Conservation (phyloP, 148 eudicot species). For the Camellia japonica region DNA sequence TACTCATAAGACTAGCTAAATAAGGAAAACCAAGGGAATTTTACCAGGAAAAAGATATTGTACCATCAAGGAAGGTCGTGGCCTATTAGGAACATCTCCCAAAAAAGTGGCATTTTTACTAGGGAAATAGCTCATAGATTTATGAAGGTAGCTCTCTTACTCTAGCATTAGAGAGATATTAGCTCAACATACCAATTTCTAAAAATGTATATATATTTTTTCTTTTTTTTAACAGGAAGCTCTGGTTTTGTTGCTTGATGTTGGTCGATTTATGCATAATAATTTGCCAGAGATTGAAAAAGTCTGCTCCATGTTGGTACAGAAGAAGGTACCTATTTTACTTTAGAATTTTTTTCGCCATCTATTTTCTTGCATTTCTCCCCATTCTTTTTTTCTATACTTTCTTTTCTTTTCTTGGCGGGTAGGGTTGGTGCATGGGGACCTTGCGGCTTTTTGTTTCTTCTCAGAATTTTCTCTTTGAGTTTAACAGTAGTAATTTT, state of each 20-base stretch:
- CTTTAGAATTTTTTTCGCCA: conserved; percentile 5
- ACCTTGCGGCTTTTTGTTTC: neutral
- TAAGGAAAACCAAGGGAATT: neutral
- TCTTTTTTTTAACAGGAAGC: conserved; percentile 52
- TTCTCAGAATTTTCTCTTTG: neutral
- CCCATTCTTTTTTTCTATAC: conserved; percentile 6
- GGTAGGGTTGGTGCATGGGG: neutral
- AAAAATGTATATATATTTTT: neutral
- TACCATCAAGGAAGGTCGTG: no score
- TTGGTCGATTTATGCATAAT: conserved; percentile 82
- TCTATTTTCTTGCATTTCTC: conserved; percentile 11
- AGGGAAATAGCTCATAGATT: neutral
- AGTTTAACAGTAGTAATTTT: neutral
- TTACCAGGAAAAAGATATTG: neutral
- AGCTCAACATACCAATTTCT: neutral
- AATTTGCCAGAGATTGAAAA: conserved; percentile 77
- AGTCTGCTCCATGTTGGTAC: conserved; percentile 74
- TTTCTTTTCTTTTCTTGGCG: neutral
- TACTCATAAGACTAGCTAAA: neutral
- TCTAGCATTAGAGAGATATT: neutral
- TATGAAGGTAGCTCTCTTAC: neutral
- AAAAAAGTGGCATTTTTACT: neutral
- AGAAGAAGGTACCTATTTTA: conserved; percentile 68
- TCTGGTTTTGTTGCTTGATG: conserved; percentile 78
- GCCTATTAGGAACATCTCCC: neutral